These are phyloP conservation scores for Fusarium sp. DNA, from an alignment of 2,329 filamentous ascomycete species.

Conservation along the genomic window DNA sequence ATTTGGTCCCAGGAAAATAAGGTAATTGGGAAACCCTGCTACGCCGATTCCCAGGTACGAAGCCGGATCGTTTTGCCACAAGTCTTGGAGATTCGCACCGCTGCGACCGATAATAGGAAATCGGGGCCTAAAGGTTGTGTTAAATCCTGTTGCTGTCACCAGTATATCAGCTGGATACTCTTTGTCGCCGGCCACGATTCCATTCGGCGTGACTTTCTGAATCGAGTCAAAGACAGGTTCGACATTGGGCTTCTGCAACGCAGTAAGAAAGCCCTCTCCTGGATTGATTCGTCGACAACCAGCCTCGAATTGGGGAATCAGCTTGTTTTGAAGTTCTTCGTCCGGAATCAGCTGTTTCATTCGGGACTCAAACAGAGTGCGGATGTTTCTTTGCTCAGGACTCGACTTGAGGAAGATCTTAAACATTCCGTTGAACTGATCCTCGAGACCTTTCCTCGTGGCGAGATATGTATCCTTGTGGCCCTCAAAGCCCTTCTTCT, in stretches of 20 bases:
- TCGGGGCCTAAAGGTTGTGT: conserved; percentile 67
- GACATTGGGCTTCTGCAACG: conserved; percentile 63
- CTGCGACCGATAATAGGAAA: conserved; percentile 65
- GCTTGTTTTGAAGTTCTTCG: conserved; percentile 62
- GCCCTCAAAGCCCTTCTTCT: conserved; percentile 58
- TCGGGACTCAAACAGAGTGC: conserved; percentile 44
- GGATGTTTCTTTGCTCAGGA: conserved; percentile 58
- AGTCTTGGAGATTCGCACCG: conserved; percentile 66
- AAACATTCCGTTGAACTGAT: conserved; percentile 63
- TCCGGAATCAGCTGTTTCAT: conserved; percentile 58
- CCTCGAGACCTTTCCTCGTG: conserved; percentile 61
- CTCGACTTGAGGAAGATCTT: conserved; percentile 62
- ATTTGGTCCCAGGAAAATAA: conserved; percentile 63
- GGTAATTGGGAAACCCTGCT: conserved; percentile 68
- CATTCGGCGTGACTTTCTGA: conserved; percentile 59
- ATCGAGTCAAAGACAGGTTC: conserved; percentile 61
- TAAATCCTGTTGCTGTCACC: conserved; percentile 72
- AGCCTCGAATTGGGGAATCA: conserved; percentile 66
- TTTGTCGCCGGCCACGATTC: conserved; percentile 61
- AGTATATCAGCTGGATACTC: conserved; percentile 69
- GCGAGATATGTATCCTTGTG: conserved; percentile 57
- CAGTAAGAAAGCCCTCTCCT: conserved; percentile 65
- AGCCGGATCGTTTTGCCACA: conserved; percentile 62
- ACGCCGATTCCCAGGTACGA: conserved; percentile 70
- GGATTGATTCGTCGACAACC: conserved; percentile 67